These are phyloP conservation scores for Allium sativum DNA, from an alignment of 106 monocot species.

Conservation along the genomic window DNA sequence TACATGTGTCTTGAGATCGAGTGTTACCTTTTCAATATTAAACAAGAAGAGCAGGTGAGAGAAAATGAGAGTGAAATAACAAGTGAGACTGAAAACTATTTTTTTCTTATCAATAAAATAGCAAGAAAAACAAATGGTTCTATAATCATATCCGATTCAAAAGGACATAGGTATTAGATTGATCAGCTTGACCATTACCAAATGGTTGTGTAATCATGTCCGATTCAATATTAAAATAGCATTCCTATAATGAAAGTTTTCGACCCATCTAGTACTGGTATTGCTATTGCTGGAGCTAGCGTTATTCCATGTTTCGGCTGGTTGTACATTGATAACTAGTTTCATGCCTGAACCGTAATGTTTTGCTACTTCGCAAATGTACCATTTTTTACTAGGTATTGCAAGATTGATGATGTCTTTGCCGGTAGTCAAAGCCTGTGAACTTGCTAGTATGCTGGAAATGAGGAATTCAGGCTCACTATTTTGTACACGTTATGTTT, in stretches of 20 bases:
- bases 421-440: not conserved
- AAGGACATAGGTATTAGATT: no score
- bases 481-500: not conserved
- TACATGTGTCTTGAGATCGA: no score
- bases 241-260: conserved; percentile 1
- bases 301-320: not conserved
- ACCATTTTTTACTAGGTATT: conserved; percentile 7
- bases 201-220: no score
- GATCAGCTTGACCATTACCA: no score
- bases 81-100: no score
- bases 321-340: not conserved
- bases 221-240: no score
- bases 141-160: no score
- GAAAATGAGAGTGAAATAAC: no score
- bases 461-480: not conserved
- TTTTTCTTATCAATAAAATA: no score
- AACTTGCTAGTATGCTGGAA: not conserved
- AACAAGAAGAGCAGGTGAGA: no score
- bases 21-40: no score
- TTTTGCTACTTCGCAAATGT: conserved; percentile 2
- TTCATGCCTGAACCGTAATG: not conserved
- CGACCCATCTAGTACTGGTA: not conserved
- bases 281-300: not conserved
- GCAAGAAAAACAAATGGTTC: no score
- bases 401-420: conserved; percentile 3